Conservation (phyloP, 192 early-diverging fungal species). For the Lunasporangiospora selenospora region DNA sequence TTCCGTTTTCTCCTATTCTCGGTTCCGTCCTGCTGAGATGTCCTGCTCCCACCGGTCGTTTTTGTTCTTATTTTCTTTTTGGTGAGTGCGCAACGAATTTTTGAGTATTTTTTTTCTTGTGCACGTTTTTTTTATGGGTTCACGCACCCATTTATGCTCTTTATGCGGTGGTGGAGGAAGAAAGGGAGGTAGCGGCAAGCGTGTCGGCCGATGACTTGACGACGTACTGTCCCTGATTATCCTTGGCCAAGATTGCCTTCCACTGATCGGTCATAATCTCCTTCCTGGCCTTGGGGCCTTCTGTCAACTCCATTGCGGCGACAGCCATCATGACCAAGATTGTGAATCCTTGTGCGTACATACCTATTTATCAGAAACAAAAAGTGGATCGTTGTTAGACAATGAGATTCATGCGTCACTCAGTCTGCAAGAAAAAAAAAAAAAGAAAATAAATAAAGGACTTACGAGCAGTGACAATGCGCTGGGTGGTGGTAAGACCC, state of each 20-base stretch:
- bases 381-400: too few species aligned
- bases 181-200: not conserved
- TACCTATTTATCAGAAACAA: slow-evolving; percentile 4
- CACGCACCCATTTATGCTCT: too few species aligned
- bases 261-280: slow-evolving; percentile 35
- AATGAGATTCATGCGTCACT: too few species aligned
- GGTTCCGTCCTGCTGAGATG: too few species aligned
- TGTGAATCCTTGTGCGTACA: slow-evolving; percentile 47
- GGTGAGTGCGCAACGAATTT: too few species aligned
- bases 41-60: too few species aligned
- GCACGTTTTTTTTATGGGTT: too few species aligned
- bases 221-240: slow-evolving; percentile 36
- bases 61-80: too few species aligned
- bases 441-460: not conserved
- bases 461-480: slow-evolving; percentile 44
- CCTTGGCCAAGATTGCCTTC: slow-evolving; percentile 47
- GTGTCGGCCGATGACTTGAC: slow-evolving; percentile 41
- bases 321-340: slow-evolving; percentile 43
- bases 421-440: not conserved
- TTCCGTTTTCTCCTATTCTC: too few species aligned
- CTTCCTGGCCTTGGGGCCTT: slow-evolving; percentile 15
- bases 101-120: too few species aligned
- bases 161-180: not conserved
- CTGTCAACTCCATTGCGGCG: slow-evolving; percentile 39
- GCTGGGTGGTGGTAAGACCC: slow-evolving; percentile 44